These are phyloP conservation scores for Lactarius tabidus DNA, from an alignment of 768 basidiomycete species.

Conservation along the genomic window DNA sequence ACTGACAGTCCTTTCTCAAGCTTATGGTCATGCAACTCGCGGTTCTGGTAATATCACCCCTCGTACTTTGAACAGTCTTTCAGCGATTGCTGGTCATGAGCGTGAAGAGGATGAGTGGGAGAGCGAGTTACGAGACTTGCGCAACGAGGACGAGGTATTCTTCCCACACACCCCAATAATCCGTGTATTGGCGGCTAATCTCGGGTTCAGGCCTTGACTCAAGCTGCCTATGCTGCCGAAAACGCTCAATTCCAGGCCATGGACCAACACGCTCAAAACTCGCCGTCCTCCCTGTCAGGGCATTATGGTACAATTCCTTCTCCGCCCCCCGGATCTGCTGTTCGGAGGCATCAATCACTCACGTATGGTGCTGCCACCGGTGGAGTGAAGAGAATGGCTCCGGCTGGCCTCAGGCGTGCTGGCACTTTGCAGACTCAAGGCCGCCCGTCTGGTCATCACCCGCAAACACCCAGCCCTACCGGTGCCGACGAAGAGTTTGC, in stretches of 20 bases:
- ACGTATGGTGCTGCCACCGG: conserved; percentile 63
- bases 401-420: conserved; percentile 61
- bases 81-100: conserved; percentile 81
- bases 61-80: conserved; percentile 74
- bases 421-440: conserved; percentile 61
- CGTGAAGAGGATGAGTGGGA: conserved; percentile 90
- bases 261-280: conserved; percentile 46
- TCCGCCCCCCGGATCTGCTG: conserved; percentile 51
- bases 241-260: conserved; percentile 43
- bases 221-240: conserved; percentile 8
- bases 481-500: conserved; percentile 58
- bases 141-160: conserved; percentile 64
- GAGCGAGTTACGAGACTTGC: conserved; percentile 52
- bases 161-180: conserved; percentile 3
- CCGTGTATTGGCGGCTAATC: neutral
- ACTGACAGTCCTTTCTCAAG: conserved; percentile 14
- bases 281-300: conserved; percentile 59
- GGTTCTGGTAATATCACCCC: conserved; percentile 61
- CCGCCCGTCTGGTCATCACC: conserved; percentile 37
- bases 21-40: conserved; percentile 25
- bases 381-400: conserved; percentile 43
- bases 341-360: conserved; percentile 77
- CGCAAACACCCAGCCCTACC: conserved; percentile 43
- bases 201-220: neutral
- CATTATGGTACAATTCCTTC: conserved; percentile 60